phyloP scores from a whole-genome alignment of 495 filamentous ascomycete species.

The Annulohypoxylon maeteangense region DNA sequence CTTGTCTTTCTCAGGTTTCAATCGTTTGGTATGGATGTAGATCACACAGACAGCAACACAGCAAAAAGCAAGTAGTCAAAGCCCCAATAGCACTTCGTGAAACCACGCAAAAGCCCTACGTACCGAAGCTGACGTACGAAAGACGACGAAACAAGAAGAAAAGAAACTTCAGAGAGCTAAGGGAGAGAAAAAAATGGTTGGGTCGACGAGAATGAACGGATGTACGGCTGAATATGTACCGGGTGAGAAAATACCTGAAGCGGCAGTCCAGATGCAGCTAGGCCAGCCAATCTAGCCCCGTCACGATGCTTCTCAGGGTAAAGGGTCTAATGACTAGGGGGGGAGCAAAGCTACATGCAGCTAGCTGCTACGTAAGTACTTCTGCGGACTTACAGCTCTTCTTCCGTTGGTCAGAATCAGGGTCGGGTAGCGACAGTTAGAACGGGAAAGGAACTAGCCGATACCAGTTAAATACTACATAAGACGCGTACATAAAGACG shows the following conservation, averaged over 20 bases:
- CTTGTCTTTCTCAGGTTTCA: constrained; percentile 5
- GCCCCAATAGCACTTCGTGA: background rate
- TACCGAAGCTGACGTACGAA: background rate
- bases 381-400: background rate
- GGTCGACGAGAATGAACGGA: constrained; percentile 6
- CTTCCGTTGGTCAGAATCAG: background rate
- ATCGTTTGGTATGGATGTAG: background rate
- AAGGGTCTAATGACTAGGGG: constrained; percentile 9
- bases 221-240: constrained; percentile 37
- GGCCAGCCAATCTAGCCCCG: constrained; percentile 28
- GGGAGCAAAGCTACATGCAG: background rate
- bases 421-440: background rate
- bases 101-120: constrained; percentile 3
- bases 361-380: background rate
- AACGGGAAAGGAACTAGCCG: background rate
- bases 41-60: too few species aligned
- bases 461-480: constrained; percentile 8
- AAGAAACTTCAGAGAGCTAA: background rate
- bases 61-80: background rate
- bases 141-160: background rate
- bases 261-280: constrained; percentile 32
- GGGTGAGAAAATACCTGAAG: constrained; percentile 18
- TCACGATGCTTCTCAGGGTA: constrained; percentile 29
- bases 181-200: background rate
- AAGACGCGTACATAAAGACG: background rate